Base-by-base conservation (phyloP, 2,329 filamentous ascomycete species). In the Alternaria novae-zelandiae region DNA sequence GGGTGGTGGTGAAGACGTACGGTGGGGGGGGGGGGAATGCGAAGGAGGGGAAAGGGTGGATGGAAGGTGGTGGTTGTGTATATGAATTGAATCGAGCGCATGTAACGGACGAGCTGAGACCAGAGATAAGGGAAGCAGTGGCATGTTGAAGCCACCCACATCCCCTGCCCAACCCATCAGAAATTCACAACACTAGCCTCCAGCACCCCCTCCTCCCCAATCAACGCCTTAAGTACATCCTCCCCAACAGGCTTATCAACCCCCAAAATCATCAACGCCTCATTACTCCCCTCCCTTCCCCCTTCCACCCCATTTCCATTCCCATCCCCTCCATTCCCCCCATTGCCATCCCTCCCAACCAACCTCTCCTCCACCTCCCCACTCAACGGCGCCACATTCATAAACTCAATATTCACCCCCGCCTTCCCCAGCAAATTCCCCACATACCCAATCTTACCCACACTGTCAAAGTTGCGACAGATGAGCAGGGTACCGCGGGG, bases 211-310 rank as follows among this genome's bases (percentile, higher is more conserved):
- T 85, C 82, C 11, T 80, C 79, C 7, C 77, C 81, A 55, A 86
- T 81, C 67, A 88, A 71, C 28, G 81, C 80, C 71, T 82, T 80
- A 30, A 83, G 80, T 13, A 87, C 84, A 59, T 88, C 85, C 57
- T 85, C 85, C 0, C 85, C 86, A 17, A 94, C 88, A 4, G 85
- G 83, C 3, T 87, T 86, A 72, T 91, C 89, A 10, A 95, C 88
- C 1, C 92, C 91, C 54, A 95, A 70, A 70, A 95, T 94, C 92
- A 95, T 95, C 69, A 95, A 80, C 10, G 92, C 92, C 80, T 95
- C 92, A 46, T 89, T 88, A 21, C 73, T 76, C 25, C 70, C 69
- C 32, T 68, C 71, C 4, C 32, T 2, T 26, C 17, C 1, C 6
- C n/a, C 36, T 11, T 17, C 36, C 36, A 41, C n/a, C 36, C n/a